phyloP scores from a whole-genome alignment of 805 yeast species.

The Yamadazyma akitaensis region DNA sequence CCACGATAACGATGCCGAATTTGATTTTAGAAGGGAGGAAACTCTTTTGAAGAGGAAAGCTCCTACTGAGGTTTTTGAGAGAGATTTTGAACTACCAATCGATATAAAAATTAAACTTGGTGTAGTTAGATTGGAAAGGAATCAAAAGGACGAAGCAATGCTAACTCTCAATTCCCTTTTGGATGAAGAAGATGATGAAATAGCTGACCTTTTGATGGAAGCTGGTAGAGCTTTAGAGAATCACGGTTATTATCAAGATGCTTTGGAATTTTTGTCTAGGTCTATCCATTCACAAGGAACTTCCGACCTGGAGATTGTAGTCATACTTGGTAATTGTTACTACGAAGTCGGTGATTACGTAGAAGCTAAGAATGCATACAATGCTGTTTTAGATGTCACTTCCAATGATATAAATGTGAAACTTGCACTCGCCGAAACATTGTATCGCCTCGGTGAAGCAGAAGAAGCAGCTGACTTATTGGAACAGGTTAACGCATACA shows the following conservation, averaged over 20 bases:
- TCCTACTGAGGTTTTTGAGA: constrained; percentile 7
- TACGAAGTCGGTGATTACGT: constrained; percentile 67
- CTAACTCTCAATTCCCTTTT: constrained; percentile 62
- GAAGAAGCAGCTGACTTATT: constrained; percentile 55
- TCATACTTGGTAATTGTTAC: constrained; percentile 72
- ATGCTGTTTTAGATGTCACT: constrained; percentile 49
- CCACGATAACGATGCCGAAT: constrained; percentile 69
- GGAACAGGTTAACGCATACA: constrained; percentile 41
- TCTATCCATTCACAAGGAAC: constrained; percentile 43
- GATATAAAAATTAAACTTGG: constrained; percentile 87
- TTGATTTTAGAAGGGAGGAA: constrained; percentile 60
- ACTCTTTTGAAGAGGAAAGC: constrained; percentile 33
- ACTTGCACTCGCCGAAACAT: constrained; percentile 77
- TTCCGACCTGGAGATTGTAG: constrained; percentile 44
- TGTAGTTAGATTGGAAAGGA: constrained; percentile 61
- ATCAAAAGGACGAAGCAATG: constrained; percentile 66
- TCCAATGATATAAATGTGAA: constrained; percentile 70
- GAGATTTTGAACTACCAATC: constrained; percentile 60
- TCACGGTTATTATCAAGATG: constrained; percentile 69
- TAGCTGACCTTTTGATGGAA: constrained; percentile 68
- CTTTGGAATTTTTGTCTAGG: constrained; percentile 61
- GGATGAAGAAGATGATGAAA: constrained; percentile 50
- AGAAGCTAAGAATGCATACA: constrained; percentile 60
- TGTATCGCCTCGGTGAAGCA: constrained; percentile 60
- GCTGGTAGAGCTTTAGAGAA: constrained; percentile 75